A percentile compares a stretch with the other conserved stretches of the same genome.
These are phyloP conservation scores for Catenaria anguillulae DNA, from an alignment of 371 early-diverging fungal species.

Conservation along the genomic window DNA sequence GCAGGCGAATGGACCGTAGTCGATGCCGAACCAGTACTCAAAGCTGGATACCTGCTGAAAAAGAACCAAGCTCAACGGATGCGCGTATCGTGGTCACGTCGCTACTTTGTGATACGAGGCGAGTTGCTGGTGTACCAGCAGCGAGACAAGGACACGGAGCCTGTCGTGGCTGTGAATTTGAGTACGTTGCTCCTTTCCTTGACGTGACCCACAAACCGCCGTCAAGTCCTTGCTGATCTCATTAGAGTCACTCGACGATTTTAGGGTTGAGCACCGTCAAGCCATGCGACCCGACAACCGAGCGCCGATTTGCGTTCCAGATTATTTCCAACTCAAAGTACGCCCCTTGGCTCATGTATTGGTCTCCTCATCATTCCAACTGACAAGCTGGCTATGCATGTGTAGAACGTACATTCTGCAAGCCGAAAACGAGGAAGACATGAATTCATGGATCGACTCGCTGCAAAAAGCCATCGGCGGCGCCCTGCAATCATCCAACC, in stretches of 20 bases:
- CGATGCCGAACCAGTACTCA: conserved; percentile 8
- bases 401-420: conserved; percentile 41
- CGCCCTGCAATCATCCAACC: conserved; percentile 26
- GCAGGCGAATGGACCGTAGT: too few species aligned
- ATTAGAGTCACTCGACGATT: too few species aligned
- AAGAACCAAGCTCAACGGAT: conserved; percentile 16
- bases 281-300: conserved; percentile 34
- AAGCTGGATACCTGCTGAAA: conserved; percentile 60
- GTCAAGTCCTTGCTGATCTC: not conserved
- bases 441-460: conserved; percentile 64
- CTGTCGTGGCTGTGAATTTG: not conserved
- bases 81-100: conserved; percentile 41
- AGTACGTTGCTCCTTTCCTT: not conserved
- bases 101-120: conserved; percentile 52
- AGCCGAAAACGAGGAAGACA: conserved; percentile 60
- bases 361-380: not conserved
- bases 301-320: conserved; percentile 71
- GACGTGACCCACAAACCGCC: too few species aligned
- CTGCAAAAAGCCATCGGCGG: conserved; percentile 50
- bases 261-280: conserved; percentile 53
- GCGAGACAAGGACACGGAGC: conserved; percentile 8
- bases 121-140: conserved; percentile 35
- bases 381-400: not conserved
- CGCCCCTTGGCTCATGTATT: too few species aligned
- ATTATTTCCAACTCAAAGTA: conserved; percentile 64